Conservation (phyloP, 805 yeast genomes). For the Candida namnaoensis region DNA sequence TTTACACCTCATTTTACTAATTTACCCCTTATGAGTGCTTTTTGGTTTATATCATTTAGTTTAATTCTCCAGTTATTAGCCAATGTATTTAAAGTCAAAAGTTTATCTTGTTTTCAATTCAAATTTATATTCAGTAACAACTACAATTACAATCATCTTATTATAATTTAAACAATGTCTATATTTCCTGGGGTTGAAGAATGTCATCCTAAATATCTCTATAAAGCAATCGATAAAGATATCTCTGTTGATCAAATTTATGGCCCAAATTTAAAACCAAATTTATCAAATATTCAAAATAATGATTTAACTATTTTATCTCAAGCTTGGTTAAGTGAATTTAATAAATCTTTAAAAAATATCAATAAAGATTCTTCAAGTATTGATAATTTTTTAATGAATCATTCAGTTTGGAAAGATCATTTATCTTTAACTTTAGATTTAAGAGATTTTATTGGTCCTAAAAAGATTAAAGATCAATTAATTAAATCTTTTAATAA, state of each 20-base stretch:
- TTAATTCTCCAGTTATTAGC: no score
- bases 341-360: constrained; percentile 16
- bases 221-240: constrained; percentile 15
- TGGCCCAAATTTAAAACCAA: constrained; percentile 17
- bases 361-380: constrained; percentile 3
- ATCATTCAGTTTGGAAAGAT: constrained; percentile 29
- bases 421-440: constrained; percentile 25
- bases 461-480: constrained; percentile 16
- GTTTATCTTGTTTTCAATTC: no score
- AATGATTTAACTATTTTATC: constrained; percentile 17
- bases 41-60: no score
- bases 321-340: constrained; percentile 21
- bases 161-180: constrained; percentile 5
- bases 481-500: constrained; percentile 10
- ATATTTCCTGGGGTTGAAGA: constrained; percentile 14
- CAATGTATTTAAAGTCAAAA: no score
- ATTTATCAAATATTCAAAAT: constrained; percentile 17
- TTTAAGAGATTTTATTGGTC: constrained; percentile 23
- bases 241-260: constrained; percentile 19
- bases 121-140: no score
- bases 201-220: constrained; percentile 15
- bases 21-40: no score
- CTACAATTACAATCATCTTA: no score
- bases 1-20: no score
- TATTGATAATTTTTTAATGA: constrained; percentile 16